These are phyloP conservation scores for Aspergillus unguis DNA, from an alignment of 2,329 filamentous ascomycete genomes.

Conservation along the genomic window DNA sequence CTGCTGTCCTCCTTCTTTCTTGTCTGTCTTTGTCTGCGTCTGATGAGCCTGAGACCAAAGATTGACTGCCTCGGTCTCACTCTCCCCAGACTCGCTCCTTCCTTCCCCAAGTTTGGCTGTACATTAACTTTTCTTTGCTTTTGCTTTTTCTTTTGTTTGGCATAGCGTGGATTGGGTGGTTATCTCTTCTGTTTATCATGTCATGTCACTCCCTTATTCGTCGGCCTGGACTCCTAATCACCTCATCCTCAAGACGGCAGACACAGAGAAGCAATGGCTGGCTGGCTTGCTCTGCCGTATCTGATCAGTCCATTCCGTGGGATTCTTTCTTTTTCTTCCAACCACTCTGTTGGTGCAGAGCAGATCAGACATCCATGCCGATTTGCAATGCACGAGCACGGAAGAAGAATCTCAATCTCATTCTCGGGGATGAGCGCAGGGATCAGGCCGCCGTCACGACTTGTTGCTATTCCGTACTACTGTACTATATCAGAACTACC, in stretches of 20 bases:
- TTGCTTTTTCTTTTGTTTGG: constrained; percentile 18
- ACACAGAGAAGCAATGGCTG: constrained; percentile 3
- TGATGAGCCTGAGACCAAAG: background rate
- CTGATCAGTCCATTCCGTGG: background rate
- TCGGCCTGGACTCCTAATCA: constrained; percentile 7
- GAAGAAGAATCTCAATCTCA: background rate
- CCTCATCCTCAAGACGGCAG: constrained; percentile 1
- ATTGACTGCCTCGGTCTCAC: constrained; percentile 14
- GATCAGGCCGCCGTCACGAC: background rate
- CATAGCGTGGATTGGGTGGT: constrained; percentile 32
- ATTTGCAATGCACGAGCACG: background rate
- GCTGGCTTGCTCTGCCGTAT: background rate
- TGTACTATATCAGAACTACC: constrained; percentile 3
- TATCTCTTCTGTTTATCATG: constrained; percentile 11
- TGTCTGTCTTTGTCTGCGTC: background rate
- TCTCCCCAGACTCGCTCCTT: constrained; percentile 3
- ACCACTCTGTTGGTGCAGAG: background rate
- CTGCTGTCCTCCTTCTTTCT: constrained; percentile 5
- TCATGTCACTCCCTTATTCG: constrained; percentile 21
- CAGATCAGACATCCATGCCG: background rate
- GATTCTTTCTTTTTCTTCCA: background rate
- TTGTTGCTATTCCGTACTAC: background rate
- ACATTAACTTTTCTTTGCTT: constrained; percentile 12
- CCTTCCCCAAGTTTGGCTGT: constrained; percentile 11
- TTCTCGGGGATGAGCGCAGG: background rate